phyloP scores from a whole-genome alignment of 169 alveolate species.

The Eimeria sp. region DNA sequence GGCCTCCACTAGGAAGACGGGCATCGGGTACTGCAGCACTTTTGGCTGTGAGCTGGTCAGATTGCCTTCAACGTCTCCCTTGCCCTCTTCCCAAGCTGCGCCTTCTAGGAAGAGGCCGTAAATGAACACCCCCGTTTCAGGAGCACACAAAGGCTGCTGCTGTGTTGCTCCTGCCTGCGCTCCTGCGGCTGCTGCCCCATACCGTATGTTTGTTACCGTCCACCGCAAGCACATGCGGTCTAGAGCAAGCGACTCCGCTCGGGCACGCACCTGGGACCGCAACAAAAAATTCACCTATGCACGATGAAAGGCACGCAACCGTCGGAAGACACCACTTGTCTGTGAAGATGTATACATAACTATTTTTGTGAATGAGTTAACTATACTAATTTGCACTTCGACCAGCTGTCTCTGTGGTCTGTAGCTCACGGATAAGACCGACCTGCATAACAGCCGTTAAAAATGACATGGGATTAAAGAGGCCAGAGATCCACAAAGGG shows the following conservation, averaged over 20 bases:
- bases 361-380: not conserved
- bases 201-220: constrained; percentile 89
- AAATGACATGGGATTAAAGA: constrained; percentile 98
- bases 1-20: constrained; percentile 94
- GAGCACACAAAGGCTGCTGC: constrained; percentile 82
- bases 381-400: not conserved
- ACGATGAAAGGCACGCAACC: not conserved
- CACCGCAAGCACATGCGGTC: constrained; percentile 92
- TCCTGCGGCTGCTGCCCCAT: constrained; percentile 39
- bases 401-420: not conserved
- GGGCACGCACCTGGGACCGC: constrained; percentile 90
- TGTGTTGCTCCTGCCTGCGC: constrained; percentile 15
- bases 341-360: not conserved
- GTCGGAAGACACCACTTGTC: not conserved
- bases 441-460: constrained; percentile 97
- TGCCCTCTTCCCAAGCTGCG: constrained; percentile 97
- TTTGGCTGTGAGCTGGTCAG: constrained; percentile 92
- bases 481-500: constrained; percentile 91
- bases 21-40: constrained; percentile 95
- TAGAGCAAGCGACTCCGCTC: constrained; percentile 93
- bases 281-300: not conserved
- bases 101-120: constrained; percentile 97
- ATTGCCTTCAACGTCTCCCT: constrained; percentile 95
- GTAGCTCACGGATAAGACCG: not conserved
- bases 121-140: constrained; percentile 93